A percentile compares a stretch with the other conserved stretches of the same genome.
Evolutionary conservation across 2,329 filamentous ascomycete genomes (phyloP).

Genomic region (Sporothrix variecibatus): DNA sequence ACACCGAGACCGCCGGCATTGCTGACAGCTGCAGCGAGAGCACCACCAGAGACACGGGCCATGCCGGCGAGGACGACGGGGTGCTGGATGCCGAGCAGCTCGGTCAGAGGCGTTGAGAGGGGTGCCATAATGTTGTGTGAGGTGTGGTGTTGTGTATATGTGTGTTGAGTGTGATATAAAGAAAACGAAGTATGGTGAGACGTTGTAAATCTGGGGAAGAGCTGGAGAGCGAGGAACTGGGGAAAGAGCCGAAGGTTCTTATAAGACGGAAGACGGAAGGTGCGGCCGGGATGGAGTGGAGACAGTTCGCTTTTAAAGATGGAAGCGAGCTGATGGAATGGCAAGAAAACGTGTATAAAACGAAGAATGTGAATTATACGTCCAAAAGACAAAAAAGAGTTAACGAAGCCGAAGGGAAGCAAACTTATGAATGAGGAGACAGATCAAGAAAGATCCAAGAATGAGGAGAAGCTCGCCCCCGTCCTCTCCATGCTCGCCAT

Average conservation of each 20-base stretch:
- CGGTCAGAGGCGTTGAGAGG: constrained; percentile 76
- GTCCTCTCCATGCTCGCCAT: not conserved
- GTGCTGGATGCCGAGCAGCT: constrained; percentile 79
- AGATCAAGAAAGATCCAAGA: not conserved
- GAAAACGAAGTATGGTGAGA: not conserved
- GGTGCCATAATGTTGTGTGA: constrained; percentile 37
- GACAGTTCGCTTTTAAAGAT: not conserved
- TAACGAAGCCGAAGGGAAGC: not conserved
- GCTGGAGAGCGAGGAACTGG: not conserved
- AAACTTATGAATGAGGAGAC: not conserved
- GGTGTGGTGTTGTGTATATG: not conserved
- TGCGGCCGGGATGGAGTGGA: not conserved
- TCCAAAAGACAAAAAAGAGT: not conserved
- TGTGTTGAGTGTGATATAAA: too few relatives aligned
- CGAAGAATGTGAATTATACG: not conserved
- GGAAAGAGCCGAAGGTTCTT: not conserved
- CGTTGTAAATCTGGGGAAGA: not conserved
- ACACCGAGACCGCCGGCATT: constrained; percentile 85
- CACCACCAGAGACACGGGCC: constrained; percentile 79
- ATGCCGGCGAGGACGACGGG: constrained; percentile 92
- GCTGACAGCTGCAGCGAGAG: constrained; percentile 80
- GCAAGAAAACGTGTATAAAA: not conserved
- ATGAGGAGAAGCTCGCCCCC: not conserved
- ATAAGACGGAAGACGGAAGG: constrained; percentile 14
- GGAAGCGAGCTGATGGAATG: not conserved